These are phyloP conservation scores for Fusarium paranaense DNA, from an alignment of 2,329 filamentous ascomycete genomes.

Conservation along the genomic window DNA sequence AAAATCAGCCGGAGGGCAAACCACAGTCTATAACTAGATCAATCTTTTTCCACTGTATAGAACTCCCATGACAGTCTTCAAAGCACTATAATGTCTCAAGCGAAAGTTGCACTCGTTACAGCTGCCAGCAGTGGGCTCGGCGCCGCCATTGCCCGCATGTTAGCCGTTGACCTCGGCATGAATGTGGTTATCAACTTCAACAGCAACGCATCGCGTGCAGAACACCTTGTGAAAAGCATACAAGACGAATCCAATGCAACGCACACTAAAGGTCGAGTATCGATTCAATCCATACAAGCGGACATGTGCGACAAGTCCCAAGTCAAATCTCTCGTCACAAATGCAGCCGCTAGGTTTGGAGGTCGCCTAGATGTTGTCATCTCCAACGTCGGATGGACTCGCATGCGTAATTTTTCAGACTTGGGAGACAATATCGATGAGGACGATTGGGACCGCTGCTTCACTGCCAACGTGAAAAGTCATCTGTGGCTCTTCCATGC, in stretches of 20 bases:
- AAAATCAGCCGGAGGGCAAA: neutral
- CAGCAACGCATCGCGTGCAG: neutral
- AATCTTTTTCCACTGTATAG: neutral
- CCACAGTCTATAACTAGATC: neutral
- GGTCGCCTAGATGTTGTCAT: neutral
- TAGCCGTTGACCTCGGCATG: neutral
- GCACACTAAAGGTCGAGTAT: neutral
- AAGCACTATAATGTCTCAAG: neutral
- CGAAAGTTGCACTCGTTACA: neutral
- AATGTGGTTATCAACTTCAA: conserved; percentile 5
- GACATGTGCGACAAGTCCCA: neutral
- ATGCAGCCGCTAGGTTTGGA: neutral
- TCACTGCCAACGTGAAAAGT: conserved; percentile 4
- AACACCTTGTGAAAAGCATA: neutral
- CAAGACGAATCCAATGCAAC: neutral
- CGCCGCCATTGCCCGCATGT: neutral
- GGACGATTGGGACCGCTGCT: conserved; percentile 1
- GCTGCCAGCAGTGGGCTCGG: neutral
- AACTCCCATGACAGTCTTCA: neutral
- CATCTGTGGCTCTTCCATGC: conserved; percentile 8
- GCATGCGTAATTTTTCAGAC: conserved; percentile 1
- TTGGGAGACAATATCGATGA: neutral
- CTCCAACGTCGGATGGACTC: conserved; percentile 7
- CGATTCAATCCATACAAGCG: neutral
- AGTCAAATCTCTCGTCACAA: neutral